These are phyloP conservation scores for Sugiyamaella xylanicola DNA, from an alignment of 1,139 yeast genomes.

Conservation along the genomic window DNA sequence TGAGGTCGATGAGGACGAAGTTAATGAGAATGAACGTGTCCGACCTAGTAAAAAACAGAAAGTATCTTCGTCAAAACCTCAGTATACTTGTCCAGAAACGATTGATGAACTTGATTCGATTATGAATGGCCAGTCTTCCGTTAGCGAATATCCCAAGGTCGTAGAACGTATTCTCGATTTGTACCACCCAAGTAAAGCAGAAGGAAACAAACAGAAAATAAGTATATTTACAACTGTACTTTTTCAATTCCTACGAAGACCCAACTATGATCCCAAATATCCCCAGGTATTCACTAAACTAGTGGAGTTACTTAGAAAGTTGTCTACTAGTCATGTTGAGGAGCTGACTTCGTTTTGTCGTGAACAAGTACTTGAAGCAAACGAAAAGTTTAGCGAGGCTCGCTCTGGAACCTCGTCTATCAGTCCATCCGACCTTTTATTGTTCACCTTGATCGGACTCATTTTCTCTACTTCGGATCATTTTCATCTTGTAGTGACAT, in stretches of 20 bases:
- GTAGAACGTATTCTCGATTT: constrained; percentile 59
- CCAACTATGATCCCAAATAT: constrained; percentile 30
- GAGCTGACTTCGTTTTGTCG: constrained; percentile 61
- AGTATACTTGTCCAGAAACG: constrained; percentile 55
- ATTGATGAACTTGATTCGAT: constrained; percentile 53
- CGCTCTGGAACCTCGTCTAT: constrained; percentile 15
- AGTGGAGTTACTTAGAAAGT: constrained; percentile 54
- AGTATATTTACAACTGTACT: constrained; percentile 62
- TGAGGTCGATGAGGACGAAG: constrained; percentile 38
- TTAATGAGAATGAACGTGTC: constrained; percentile 40
- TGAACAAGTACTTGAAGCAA: constrained; percentile 51
- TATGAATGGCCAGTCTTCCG: constrained; percentile 44
- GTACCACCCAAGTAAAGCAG: constrained; percentile 76
- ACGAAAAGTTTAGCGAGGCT: constrained; percentile 48
- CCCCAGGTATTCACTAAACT: constrained; percentile 49
- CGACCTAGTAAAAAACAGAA: constrained; percentile 5
- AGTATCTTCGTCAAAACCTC: background rate
- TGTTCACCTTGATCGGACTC: constrained; percentile 70
- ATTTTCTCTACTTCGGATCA: constrained; percentile 94
- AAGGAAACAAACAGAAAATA: constrained; percentile 78
- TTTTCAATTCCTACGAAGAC: constrained; percentile 46
- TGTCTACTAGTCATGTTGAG: constrained; percentile 69
- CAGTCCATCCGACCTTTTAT: constrained; percentile 51
- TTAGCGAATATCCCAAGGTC: constrained; percentile 50
- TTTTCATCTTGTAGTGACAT: constrained; percentile 88